phyloP scores from a whole-genome alignment of 1,284 basidiomycete genomes.

The Volvariella surrecta region DNA sequence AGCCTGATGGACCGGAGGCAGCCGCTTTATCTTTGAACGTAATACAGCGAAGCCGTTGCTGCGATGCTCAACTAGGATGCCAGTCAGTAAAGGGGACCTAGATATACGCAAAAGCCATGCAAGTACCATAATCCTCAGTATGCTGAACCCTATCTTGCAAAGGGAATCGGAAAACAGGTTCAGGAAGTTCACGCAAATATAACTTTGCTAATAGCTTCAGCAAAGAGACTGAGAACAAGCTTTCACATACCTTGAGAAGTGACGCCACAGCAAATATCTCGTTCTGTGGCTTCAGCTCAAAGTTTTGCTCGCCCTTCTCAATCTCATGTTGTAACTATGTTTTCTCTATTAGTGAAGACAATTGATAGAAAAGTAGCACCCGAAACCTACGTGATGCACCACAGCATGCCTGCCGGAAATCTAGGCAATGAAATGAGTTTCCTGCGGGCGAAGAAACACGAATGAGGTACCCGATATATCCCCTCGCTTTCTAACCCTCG shows the following conservation, averaged over 20 bases:
- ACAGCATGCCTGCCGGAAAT: slow-evolving; percentile 81
- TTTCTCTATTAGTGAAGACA: slow-evolving; percentile 4
- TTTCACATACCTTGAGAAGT: slow-evolving; percentile 69
- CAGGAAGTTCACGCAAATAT: slow-evolving; percentile 88
- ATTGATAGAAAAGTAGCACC: not conserved
- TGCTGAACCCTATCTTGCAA: slow-evolving; percentile 81
- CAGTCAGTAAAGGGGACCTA: not conserved
- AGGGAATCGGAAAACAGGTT: slow-evolving; percentile 85
- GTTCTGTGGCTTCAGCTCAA: slow-evolving; percentile 73
- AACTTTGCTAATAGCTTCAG: slow-evolving; percentile 35
- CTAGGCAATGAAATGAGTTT: slow-evolving; percentile 23
- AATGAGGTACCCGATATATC: slow-evolving; percentile 61
- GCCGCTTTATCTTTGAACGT: slow-evolving; percentile 73
- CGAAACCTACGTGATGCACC: slow-evolving; percentile 61
- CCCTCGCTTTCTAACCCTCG: slow-evolving; percentile 80
- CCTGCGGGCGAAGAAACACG: not conserved
- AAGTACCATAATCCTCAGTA: slow-evolving; percentile 63
- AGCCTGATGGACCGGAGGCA: slow-evolving; percentile 84
- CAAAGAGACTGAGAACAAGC: not conserved
- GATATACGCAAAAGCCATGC: not conserved
- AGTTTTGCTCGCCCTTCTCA: slow-evolving; percentile 83
- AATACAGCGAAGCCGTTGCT: slow-evolving; percentile 66
- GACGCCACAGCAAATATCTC: slow-evolving; percentile 89
- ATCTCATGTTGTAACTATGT: slow-evolving; percentile 77
- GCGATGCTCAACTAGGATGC: slow-evolving; percentile 52